Base-by-base conservation (phyloP, 129 eudicot species). In the Oenanthe sinensis region DNA sequence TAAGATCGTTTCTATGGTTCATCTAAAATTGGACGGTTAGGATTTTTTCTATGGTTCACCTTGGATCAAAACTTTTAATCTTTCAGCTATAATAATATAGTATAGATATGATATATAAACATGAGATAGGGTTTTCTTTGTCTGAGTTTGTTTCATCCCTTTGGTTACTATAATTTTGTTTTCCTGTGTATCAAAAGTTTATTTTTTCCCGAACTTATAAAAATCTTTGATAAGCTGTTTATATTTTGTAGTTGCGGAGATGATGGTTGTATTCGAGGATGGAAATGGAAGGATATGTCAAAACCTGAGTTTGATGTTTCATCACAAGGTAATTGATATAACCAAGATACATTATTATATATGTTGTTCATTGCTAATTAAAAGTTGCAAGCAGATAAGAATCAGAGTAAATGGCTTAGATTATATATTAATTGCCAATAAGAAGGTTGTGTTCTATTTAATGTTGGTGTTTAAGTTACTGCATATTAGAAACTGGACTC, bases 201-300 rank as follows among this genome's bases (percentile, higher is more conserved):
- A 33, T 33, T 26, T 20, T 63, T 28, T n/a, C 3, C 7, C 15
- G 58, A 1, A 22, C 46, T 24, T 26, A 24, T 47, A n/a, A 75
- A 65, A n/a, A 39, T 50, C 30, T 79, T 36, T 63, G 1, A 33
- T 22, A 67, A 71, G 26, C 30, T 75, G 36, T 71, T 45, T 79
- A 62, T 48, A 44, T 83, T 84, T n/a, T 90, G 63, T 81, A 95
- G 97, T 79, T 95, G 99, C 80, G 99, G 99, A 11, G 97, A 95
- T 84, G 99, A 95, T 87, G 99, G 99, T 65, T 87, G 90, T 75
- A 86, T 92, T 77, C 88, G 87, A 72, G 99, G 99, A 83, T 95
- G 99, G 99, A 91, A 84, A 75, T 95, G 98, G 98, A 91, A 85
- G 72, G 92, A 90, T 48, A 83, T 91, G 36, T 45, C 80, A 75